Percentiles rank a stretch among this genome's conserved stretches.
phyloP scores from a whole-genome alignment of 2,329 filamentous ascomycete species.

The Sclerotiophoma versabilis region DNA sequence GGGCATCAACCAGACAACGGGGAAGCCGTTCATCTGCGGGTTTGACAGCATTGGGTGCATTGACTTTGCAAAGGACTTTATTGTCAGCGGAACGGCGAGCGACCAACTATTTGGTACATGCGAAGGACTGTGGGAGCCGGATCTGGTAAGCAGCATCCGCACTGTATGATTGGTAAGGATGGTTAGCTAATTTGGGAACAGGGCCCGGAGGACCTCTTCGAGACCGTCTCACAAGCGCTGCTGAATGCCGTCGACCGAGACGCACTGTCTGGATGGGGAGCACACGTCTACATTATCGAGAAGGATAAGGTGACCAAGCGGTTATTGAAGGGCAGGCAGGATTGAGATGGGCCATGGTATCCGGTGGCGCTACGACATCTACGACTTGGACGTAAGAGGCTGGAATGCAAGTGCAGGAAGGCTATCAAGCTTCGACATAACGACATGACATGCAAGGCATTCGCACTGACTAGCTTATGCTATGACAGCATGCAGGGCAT shows the following conservation, averaged over 20 bases:
- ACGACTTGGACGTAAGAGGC: constrained; percentile 8
- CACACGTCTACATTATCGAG: constrained; percentile 99
- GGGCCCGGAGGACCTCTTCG: constrained; percentile 93
- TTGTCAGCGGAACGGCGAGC: constrained; percentile 93
- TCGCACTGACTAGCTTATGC: constrained; percentile 20
- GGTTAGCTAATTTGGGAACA: constrained; percentile 46
- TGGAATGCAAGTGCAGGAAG: not conserved
- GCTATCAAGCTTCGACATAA: constrained; percentile 18
- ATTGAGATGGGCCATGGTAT: constrained; percentile 54
- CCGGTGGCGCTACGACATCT: constrained; percentile 23
- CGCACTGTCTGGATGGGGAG: constrained; percentile 96
- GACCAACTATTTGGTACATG: constrained; percentile 99
- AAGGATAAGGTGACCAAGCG: constrained; percentile 99
- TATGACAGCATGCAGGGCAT: not conserved
- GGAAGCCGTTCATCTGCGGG: constrained; percentile 96
- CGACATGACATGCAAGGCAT: constrained; percentile 22
- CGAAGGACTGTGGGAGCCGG: constrained; percentile 96
- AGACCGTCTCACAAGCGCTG: constrained; percentile 95
- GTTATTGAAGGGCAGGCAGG: constrained; percentile 96
- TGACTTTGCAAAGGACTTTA: constrained; percentile 99
- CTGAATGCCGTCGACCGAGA: constrained; percentile 97
- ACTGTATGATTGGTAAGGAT: constrained; percentile 35
- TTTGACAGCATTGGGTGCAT: constrained; percentile 99
- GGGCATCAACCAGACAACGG: constrained; percentile 91
- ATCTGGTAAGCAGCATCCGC: constrained; percentile 68